A percentile compares a stretch with the other conserved stretches of the same genome.
These are phyloP conservation scores for Sporothrix variecibatus DNA, from an alignment of 2,329 filamentous ascomycete species.

Conservation along the genomic window DNA sequence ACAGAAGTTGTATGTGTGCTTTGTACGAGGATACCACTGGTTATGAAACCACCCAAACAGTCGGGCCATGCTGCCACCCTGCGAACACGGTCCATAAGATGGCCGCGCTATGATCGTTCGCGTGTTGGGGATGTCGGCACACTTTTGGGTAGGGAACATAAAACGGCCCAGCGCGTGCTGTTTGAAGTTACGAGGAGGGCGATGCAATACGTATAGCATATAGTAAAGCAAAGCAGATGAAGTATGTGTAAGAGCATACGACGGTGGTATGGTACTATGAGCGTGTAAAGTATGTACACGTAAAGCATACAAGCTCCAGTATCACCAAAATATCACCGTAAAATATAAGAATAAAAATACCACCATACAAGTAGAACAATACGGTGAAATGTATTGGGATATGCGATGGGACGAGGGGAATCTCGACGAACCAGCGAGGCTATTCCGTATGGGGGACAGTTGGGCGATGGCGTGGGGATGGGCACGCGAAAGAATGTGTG, in stretches of 20 bases:
- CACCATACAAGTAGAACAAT: background rate
- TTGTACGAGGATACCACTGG: background rate
- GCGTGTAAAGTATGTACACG: background rate
- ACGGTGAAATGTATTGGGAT: slow-evolving; percentile 7
- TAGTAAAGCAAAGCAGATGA: slow-evolving; percentile 9
- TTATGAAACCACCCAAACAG: slow-evolving; percentile 19
- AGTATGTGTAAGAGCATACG: background rate
- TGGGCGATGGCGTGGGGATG: background rate
- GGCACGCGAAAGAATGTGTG: slow-evolving; percentile 7
- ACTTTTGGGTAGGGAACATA: background rate
- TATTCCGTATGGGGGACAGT: slow-evolving; percentile 7
- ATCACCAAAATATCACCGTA: background rate
- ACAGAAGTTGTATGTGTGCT: too few species aligned
- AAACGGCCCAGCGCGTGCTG: slow-evolving; percentile 11
- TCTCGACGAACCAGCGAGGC: background rate
- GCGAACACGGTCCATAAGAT: slow-evolving; percentile 4
- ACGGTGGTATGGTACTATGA: background rate
- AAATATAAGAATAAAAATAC: too few species aligned
- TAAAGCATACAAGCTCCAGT: background rate
- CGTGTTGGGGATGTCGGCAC: slow-evolving; percentile 11
- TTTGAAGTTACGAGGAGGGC: slow-evolving; percentile 19
- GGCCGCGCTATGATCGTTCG: slow-evolving; percentile 14
- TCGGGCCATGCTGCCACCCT: slow-evolving; percentile 7
- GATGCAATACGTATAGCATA: slow-evolving; percentile 23
- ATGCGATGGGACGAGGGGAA: background rate